Conservation (phyloP, 2,329 filamentous ascomycete species). For the Aureobasidium musti region DNA sequence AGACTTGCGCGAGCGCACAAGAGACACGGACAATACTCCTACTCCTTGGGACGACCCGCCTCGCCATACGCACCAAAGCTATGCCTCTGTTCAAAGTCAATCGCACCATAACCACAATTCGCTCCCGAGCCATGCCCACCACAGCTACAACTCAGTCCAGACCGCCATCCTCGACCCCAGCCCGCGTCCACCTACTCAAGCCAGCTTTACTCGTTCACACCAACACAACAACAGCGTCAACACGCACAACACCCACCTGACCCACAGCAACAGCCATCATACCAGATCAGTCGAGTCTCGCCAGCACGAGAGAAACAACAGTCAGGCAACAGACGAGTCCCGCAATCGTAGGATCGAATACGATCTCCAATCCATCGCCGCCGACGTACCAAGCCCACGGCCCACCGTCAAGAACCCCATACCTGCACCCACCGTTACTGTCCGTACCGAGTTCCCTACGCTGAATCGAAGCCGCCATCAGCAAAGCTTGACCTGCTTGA, state of each 20-base stretch:
- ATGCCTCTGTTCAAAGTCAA: neutral
- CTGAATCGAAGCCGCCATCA: slow-evolving; percentile 89
- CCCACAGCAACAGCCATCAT: slow-evolving; percentile 4
- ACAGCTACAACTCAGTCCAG: slow-evolving; percentile 19
- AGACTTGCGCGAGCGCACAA: slow-evolving; percentile 34
- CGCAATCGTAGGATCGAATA: slow-evolving; percentile 86
- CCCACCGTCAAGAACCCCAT: slow-evolving; percentile 77
- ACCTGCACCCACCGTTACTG: slow-evolving; percentile 84
- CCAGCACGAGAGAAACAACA: slow-evolving; percentile 74
- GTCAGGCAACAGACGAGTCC: slow-evolving; percentile 69
- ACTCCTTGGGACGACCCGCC: slow-evolving; percentile 62
- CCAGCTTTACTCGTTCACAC: slow-evolving; percentile 15
- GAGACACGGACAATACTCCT: slow-evolving; percentile 53
- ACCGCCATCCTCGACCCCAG: slow-evolving; percentile 16
- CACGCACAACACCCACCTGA: slow-evolving; percentile 18
- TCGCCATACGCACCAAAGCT: slow-evolving; percentile 8
- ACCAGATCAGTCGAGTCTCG: slow-evolving; percentile 16
- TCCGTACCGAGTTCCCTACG: slow-evolving; percentile 95
- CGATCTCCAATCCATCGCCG: slow-evolving; percentile 95
- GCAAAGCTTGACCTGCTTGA: slow-evolving; percentile 88
- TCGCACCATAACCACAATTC: neutral
- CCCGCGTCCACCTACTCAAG: slow-evolving; percentile 18
- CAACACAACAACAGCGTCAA: slow-evolving; percentile 24
- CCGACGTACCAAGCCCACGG: slow-evolving; percentile 73
- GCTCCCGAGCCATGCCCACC: neutral